A percentile compares a stretch with the other conserved stretches of the same genome.
phyloP scores from a whole-genome alignment of 148 eudicot species.

The Selenicereus undatus region DNA sequence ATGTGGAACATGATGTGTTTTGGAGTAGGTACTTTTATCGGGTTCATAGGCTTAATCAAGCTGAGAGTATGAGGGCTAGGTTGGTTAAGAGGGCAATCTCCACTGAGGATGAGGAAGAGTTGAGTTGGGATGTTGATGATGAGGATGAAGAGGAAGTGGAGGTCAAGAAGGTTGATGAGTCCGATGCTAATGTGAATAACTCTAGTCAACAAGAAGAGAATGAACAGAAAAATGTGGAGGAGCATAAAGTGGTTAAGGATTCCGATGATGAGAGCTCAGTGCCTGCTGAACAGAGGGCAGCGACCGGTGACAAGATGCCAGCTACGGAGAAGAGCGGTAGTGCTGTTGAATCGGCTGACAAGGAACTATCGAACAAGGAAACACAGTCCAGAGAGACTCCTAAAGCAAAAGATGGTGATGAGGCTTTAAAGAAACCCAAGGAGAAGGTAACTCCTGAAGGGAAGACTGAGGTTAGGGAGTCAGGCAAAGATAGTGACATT shows the following conservation, averaged over 20 bases:
- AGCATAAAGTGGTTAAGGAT: background rate
- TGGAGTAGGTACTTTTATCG: slow-evolving; percentile 75
- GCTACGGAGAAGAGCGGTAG: slow-evolving; percentile 1
- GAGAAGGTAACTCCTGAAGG: slow-evolving; percentile 40
- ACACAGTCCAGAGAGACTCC: background rate
- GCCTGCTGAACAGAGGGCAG: background rate
- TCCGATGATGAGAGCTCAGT: background rate
- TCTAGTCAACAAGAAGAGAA: background rate
- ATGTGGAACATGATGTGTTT: slow-evolving; percentile 53
- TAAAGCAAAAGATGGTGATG: slow-evolving; percentile 25
- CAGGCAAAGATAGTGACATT: slow-evolving; percentile 48
- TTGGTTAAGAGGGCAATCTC: slow-evolving; percentile 64
- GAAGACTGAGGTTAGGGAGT: slow-evolving; percentile 34
- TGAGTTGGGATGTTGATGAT: slow-evolving; percentile 91
- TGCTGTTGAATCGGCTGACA: slow-evolving; percentile 16
- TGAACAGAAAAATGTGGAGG: background rate
- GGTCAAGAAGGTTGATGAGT: slow-evolving; percentile 17
- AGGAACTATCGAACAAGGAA: background rate
- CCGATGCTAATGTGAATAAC: background rate
- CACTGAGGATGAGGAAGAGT: slow-evolving; percentile 56
- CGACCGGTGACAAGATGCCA: background rate
- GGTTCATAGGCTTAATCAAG: slow-evolving; percentile 51
- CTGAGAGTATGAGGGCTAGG: slow-evolving; percentile 57
- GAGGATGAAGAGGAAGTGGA: slow-evolving; percentile 41
- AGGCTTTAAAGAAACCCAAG: slow-evolving; percentile 15